phyloP scores from a whole-genome alignment of 495 filamentous ascomycete species.

The Aspergillus bertholletiae region DNA sequence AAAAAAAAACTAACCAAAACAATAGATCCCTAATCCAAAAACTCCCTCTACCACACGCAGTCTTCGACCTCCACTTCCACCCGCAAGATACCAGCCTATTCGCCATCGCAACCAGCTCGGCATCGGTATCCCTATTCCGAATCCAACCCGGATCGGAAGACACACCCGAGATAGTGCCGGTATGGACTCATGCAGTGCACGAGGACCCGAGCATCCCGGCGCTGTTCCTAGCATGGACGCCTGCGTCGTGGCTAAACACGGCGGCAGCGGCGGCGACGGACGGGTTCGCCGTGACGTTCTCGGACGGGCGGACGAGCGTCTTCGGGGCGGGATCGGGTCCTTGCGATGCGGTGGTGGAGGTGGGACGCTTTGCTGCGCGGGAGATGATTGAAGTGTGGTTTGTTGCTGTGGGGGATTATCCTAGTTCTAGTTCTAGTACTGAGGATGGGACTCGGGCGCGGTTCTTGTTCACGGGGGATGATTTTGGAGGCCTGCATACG shows the following conservation, averaged over 20 bases:
- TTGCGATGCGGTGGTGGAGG: constrained; percentile 14
- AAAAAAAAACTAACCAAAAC: constrained; percentile 1
- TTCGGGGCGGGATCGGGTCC: constrained; percentile 30
- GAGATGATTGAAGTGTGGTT: constrained; percentile 46
- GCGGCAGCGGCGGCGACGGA: no score
- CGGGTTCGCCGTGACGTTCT: constrained; percentile 66
- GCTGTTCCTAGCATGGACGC: constrained; percentile 70
- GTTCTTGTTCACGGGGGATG: constrained; percentile 37
- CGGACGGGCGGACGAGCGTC: constrained; percentile 54
- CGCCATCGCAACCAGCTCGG: constrained; percentile 71
- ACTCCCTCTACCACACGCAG: constrained; percentile 58
- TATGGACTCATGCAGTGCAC: constrained; percentile 36
- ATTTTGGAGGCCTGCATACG: constrained; percentile 34
- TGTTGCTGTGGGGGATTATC: constrained; percentile 29
- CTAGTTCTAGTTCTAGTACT: background rate
- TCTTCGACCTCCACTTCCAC: constrained; percentile 85
- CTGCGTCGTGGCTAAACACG: constrained; percentile 16
- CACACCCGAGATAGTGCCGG: constrained; percentile 20
- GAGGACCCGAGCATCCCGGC: constrained; percentile 57
- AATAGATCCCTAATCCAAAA: constrained; percentile 39
- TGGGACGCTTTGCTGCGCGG: constrained; percentile 28
- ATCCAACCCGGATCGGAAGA: constrained; percentile 13
- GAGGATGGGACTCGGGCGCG: constrained; percentile 13
- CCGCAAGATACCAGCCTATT: constrained; percentile 52
- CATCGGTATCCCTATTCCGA: constrained; percentile 62